Conservation (phyloP, 495 filamentous ascomycete genomes). For the Immersiella caudata region DNA sequence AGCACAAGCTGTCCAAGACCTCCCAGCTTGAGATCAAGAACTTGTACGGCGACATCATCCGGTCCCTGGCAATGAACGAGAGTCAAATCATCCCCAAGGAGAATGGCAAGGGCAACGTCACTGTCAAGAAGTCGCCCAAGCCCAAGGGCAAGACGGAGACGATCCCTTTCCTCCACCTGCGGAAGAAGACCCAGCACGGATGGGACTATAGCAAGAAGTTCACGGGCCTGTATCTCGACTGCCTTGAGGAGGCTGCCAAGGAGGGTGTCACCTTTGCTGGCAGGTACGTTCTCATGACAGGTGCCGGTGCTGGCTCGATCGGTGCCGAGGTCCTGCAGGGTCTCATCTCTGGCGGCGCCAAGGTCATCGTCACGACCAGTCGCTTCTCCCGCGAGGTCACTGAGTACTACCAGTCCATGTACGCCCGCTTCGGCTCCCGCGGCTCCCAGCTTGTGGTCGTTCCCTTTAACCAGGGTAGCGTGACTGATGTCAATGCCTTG, state of each 20-base stretch:
- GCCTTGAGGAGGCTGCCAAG: conserved; percentile 83
- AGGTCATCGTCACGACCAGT: conserved; percentile 93
- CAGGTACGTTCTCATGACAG: conserved; percentile 98
- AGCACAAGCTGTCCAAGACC: conserved; percentile 93
- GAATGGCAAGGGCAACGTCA: conserved; percentile 60
- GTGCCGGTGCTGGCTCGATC: conserved; percentile 96
- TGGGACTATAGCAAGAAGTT: conserved; percentile 99
- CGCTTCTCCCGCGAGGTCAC: conserved; percentile 96
- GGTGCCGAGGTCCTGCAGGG: conserved; percentile 98
- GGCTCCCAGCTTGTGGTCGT: conserved; percentile 97
- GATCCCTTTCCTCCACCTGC: conserved; percentile 96
- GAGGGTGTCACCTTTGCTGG: conserved; percentile 87
- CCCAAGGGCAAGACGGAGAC: conserved; percentile 92
- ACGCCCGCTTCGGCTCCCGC: conserved; percentile 86
- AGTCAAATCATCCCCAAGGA: conserved; percentile 91
- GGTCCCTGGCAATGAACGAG: conserved; percentile 94
- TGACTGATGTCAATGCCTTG: conserved; percentile 92
- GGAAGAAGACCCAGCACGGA: conserved; percentile 89
- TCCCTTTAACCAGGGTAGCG: conserved; percentile 98
- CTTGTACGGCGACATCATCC: conserved; percentile 89
- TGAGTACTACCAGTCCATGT: conserved; percentile 99
- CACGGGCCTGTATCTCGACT: conserved; percentile 87
- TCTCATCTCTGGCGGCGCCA: conserved; percentile 92
- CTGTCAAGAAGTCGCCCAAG: conserved; percentile 67
- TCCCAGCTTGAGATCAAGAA: conserved; percentile 94